phyloP scores from a whole-genome alignment of 805 yeast genomes.

The Candida golubevii region DNA sequence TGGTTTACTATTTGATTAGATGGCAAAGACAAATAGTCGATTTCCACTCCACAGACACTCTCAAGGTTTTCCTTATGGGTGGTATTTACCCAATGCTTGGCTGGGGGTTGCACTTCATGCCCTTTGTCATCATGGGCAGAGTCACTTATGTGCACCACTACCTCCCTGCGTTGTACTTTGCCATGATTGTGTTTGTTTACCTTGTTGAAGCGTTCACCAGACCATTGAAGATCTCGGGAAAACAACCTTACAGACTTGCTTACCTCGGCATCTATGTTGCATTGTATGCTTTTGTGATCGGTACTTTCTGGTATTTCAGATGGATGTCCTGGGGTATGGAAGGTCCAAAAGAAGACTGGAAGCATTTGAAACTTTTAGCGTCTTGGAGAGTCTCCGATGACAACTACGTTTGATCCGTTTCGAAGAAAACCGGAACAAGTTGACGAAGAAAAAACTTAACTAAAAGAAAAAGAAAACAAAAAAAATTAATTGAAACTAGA shows the following conservation, averaged over 20 bases:
- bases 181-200: slow-evolving; percentile 71
- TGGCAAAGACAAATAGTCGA: slow-evolving; percentile 72
- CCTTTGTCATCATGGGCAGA: slow-evolving; percentile 91
- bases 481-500: too few species aligned
- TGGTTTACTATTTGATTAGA: slow-evolving; percentile 35
- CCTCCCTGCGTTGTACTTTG: slow-evolving; percentile 93
- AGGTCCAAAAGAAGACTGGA: slow-evolving; percentile 38
- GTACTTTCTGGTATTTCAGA: slow-evolving; percentile 54
- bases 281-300: slow-evolving; percentile 49
- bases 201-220: slow-evolving; percentile 46
- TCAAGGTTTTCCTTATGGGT: slow-evolving; percentile 56
- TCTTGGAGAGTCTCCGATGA: slow-evolving; percentile 43
- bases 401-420: slow-evolving; percentile 20
- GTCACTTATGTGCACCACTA: slow-evolving; percentile 97
- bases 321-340: slow-evolving; percentile 83
- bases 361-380: slow-evolving; percentile 34
- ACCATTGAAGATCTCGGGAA: slow-evolving; percentile 14
- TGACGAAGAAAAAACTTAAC: too few species aligned
- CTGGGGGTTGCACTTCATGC: slow-evolving; percentile 85
- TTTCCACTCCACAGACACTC: slow-evolving; percentile 46
- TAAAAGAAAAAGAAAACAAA: too few species aligned
- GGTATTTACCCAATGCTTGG: slow-evolving; percentile 86
- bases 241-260: slow-evolving; percentile 4
- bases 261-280: slow-evolving; percentile 35
- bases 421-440: too few species aligned